Percentiles rank a stretch among this genome's conserved stretches.
These are phyloP conservation scores for Warburgia ugandensis DNA, from an alignment of 164 flowering plant genomes.

Conservation along the genomic window DNA sequence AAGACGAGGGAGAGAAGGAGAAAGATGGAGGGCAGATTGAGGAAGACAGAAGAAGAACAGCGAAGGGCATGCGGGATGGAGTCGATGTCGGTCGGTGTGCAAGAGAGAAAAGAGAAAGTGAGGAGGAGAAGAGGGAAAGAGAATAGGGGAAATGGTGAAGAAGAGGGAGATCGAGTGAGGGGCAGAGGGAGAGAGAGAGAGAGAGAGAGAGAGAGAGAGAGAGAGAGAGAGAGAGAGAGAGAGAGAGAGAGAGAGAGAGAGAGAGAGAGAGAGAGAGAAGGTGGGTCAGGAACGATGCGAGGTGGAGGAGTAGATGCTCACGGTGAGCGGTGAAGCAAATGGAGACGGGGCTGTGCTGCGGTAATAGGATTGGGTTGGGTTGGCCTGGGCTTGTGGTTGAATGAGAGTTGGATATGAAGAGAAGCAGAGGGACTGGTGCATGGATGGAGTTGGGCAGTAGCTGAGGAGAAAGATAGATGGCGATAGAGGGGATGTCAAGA, in stretches of 20 bases:
- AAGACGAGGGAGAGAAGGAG: no score
- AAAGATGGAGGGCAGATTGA: no score
- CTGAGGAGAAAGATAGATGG: no score
- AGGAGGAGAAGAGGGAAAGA: conserved; percentile 17
- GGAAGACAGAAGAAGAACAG: no score
- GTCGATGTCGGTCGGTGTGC: conserved; percentile 70
- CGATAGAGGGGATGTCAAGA: no score
- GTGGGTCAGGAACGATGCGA: conserved; percentile 90
- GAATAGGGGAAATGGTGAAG: conserved; percentile 22
- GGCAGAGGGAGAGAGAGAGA: conserved; percentile 50
- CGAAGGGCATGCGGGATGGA: no score
- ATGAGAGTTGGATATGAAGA: no score
- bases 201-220: conserved; percentile 35
- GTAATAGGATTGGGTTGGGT: no score
- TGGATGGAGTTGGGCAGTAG: no score
- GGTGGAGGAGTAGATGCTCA: conserved; percentile 71
- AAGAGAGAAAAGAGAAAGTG: conserved; percentile 40
- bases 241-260: conserved; percentile 48
- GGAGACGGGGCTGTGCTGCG: conserved; percentile 61
- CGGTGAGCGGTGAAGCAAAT: conserved; percentile 87
- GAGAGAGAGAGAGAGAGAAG: conserved; percentile 58
- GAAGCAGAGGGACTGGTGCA: no score
- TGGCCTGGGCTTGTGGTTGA: no score
- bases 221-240: conserved; percentile 43
- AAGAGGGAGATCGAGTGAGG: conserved; percentile 48